Evolutionary conservation across 371 early-diverging fungal genomes (phyloP).

Genomic region (Lichtheimia hyalospora): DNA sequence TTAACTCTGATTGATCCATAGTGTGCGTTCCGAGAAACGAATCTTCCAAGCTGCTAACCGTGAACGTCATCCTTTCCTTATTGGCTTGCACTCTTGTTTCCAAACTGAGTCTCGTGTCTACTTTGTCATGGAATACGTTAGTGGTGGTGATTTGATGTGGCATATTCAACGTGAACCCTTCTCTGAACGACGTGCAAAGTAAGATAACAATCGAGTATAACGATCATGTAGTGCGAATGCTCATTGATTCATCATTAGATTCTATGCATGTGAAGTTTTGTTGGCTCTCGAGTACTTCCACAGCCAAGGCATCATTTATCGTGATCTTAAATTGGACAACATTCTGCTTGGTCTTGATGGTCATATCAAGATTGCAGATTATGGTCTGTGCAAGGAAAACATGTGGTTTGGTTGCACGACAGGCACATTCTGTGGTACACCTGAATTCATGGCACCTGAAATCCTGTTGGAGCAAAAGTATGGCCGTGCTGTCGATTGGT

Average conservation of each 20-base stretch:
- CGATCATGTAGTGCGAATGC: too few species aligned
- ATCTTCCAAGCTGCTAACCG: conserved; percentile 89
- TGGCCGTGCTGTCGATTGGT: conserved; percentile 90
- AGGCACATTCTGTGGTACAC: conserved; percentile 90
- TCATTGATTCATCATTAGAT: conserved; percentile 39
- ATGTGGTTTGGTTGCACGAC: conserved; percentile 64
- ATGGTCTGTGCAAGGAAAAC: conserved; percentile 75
- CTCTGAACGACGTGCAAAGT: conserved; percentile 84
- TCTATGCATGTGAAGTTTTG: conserved; percentile 97
- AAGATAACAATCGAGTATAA: conserved; percentile 8
- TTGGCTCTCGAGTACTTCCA: conserved; percentile 80
- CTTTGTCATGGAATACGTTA: conserved; percentile 99
- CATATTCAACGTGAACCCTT: conserved; percentile 91
- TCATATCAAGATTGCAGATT: conserved; percentile 98
- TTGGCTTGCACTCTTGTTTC: conserved; percentile 95
- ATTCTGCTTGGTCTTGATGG: conserved; percentile 75
- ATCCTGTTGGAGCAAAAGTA: conserved; percentile 81
- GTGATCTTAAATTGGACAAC: conserved; percentile 52
- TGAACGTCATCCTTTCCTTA: conserved; percentile 96
- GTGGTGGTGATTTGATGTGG: conserved; percentile 99
- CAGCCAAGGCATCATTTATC: conserved; percentile 50
- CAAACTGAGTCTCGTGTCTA: conserved; percentile 93
- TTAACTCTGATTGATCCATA: conserved; percentile 1
- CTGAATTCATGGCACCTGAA: conserved; percentile 82
- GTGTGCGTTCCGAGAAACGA: conserved; percentile 92